These are phyloP conservation scores for Penicillium goetzii DNA, from an alignment of 495 filamentous ascomycete genomes.

Conservation along the genomic window DNA sequence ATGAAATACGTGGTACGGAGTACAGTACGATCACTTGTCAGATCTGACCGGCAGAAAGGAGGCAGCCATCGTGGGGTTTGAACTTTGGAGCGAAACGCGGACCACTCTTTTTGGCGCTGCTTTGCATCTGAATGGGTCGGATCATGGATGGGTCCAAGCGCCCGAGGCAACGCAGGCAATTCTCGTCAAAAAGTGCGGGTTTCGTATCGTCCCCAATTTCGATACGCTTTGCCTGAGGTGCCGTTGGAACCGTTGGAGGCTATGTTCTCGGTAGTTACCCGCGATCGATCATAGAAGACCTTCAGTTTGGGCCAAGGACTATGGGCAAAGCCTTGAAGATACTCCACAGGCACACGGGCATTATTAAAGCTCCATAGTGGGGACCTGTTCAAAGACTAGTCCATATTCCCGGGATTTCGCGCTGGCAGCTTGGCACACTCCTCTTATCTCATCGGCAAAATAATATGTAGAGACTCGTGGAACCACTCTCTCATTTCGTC, in stretches of 20 bases:
- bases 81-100: constrained; percentile 9
- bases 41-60: constrained; percentile 21
- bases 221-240: not conserved
- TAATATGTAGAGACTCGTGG: not conserved
- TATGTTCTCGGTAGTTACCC: not conserved
- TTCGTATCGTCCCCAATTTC: not conserved
- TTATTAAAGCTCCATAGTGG: not conserved
- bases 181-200: not conserved
- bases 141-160: constrained; percentile 27
- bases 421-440: too few relatives aligned
- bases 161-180: constrained; percentile 25
- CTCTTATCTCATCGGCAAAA: not conserved
- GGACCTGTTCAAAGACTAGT: not conserved
- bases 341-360: not conserved
- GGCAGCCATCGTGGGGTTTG: constrained; percentile 18
- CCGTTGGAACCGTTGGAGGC: not conserved
- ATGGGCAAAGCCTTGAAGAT: not conserved
- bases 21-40: constrained; percentile 6
- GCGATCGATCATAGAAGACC: not conserved
- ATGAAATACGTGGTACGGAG: not conserved
- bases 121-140: constrained; percentile 8
- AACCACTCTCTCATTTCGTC: not conserved
- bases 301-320: not conserved
- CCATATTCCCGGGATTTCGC: not conserved
- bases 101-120: constrained; percentile 12